Evolutionary conservation across 441 rosid species (phyloP).

Genomic region (Theobroma grandiflorum): DNA sequence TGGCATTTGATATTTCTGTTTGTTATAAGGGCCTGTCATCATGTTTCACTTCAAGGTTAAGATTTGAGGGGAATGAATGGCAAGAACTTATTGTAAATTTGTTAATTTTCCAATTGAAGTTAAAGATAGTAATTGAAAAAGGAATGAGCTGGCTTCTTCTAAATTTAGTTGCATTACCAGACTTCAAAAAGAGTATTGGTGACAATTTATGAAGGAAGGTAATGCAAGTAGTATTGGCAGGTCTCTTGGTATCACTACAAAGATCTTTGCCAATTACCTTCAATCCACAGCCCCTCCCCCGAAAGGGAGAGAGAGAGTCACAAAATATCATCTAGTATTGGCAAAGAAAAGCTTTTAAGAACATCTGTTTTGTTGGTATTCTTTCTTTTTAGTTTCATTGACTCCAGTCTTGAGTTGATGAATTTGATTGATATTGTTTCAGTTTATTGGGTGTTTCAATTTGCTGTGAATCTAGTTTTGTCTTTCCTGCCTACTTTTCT

Average conservation of each 20-base stretch:
- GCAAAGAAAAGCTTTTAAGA: not conserved
- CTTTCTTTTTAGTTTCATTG: not conserved
- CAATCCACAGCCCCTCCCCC: not conserved
- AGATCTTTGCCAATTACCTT: not conserved
- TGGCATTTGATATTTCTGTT: not conserved
- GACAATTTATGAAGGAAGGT: not conserved
- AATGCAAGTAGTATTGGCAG: not conserved
- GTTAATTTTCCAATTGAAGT: not conserved
- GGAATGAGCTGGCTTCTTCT: not conserved
- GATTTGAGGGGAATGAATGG: constrained; percentile 9
- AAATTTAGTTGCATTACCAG: not conserved
- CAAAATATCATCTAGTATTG: not conserved
- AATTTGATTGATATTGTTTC: not conserved
- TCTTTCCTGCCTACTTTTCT: not conserved
- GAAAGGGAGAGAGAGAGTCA: not conserved
- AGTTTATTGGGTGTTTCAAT: not conserved
- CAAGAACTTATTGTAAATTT: not conserved
- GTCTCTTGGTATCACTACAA: not conserved
- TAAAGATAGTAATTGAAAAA: not conserved
- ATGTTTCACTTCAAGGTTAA: not conserved
- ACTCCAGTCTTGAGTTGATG: not conserved
- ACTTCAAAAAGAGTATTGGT: not conserved
- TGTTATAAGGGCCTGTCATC: not conserved
- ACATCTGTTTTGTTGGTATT: not conserved
- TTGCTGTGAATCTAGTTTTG: not conserved